Conservation (phyloP, 2,329 filamentous ascomycete species). For the Sphaerostilbella broomeana region DNA sequence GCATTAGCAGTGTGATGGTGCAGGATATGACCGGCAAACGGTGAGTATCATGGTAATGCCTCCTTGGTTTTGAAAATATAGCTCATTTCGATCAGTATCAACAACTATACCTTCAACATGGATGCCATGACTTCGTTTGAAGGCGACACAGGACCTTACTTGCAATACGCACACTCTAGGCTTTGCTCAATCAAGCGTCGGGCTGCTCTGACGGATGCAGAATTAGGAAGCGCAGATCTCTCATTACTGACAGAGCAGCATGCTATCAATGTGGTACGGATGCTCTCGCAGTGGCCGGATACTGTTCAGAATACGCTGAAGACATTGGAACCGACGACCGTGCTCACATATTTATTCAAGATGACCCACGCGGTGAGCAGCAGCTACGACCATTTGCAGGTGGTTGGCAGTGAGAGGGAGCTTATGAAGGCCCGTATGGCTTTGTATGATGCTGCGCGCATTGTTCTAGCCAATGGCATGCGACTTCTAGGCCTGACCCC, state of each 20-base stretch:
- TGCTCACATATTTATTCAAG: conserved; percentile 65
- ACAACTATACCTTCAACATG: conserved; percentile 69
- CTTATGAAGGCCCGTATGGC: conserved; percentile 63
- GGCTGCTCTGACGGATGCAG: conserved; percentile 46
- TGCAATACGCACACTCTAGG: conserved; percentile 76
- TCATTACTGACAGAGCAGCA: conserved; percentile 64
- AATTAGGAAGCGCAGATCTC: conserved; percentile 58
- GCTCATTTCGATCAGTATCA: too few species aligned
- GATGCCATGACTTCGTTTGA: conserved; percentile 78
- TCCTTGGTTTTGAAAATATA: too few species aligned
- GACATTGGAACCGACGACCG: conserved; percentile 65
- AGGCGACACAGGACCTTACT: conserved; percentile 77
- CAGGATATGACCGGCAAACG: conserved; percentile 97
- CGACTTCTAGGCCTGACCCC: conserved; percentile 69
- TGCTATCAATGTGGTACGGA: conserved; percentile 65
- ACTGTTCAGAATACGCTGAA: conserved; percentile 77
- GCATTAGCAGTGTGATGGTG: conserved; percentile 94
- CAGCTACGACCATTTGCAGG: conserved; percentile 75
- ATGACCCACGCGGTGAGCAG: conserved; percentile 76
- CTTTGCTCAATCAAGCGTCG: conserved; percentile 58
- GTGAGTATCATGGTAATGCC: too few species aligned
- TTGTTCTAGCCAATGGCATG: conserved; percentile 80
- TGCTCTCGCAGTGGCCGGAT: conserved; percentile 79
- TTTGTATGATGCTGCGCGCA: conserved; percentile 68
- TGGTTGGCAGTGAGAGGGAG: conserved; percentile 71